Evolutionary conservation across 202 grass and related monocot genomes (phyloP).

Genomic region (Carex arenaria): DNA sequence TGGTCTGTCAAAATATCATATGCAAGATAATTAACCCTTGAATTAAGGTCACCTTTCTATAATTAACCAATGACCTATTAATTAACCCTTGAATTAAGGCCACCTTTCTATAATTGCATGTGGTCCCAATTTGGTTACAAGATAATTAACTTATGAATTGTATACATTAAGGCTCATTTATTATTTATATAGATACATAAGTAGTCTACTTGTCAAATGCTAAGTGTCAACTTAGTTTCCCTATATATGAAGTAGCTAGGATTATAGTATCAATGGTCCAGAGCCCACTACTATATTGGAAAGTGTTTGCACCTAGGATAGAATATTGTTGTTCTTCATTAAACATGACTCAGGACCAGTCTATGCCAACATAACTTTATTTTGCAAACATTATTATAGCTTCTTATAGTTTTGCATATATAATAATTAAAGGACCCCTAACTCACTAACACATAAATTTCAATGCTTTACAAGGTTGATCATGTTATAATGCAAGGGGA

Average conservation of each 20-base stretch:
- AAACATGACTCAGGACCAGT: not conserved
- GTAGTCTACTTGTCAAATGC: not conserved
- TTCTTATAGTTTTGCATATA: not conserved
- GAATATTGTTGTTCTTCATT: not conserved
- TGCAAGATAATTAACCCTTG: not conserved
- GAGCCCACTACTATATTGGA: not conserved
- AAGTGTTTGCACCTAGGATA: not conserved
- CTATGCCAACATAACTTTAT: not conserved
- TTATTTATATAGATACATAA: not conserved
- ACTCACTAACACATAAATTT: not conserved
- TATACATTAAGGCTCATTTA: not conserved
- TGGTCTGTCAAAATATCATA: not conserved
- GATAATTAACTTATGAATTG: not conserved
- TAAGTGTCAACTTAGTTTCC: slow-evolving; percentile 14
- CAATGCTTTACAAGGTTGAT: slow-evolving; percentile 47
- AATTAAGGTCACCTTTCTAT: not conserved
- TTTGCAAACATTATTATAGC: not conserved
- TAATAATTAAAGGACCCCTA: not conserved
- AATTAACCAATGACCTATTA: not conserved
- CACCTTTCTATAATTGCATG: not conserved
- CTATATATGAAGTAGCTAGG: not conserved
- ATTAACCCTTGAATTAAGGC: not conserved
- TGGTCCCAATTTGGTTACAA: not conserved
- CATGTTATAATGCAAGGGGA: slow-evolving; percentile 70
- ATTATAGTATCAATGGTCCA: slow-evolving; percentile 17